Conservation (phyloP, 257 asterid genomes). For the Mentha longifolia region DNA sequence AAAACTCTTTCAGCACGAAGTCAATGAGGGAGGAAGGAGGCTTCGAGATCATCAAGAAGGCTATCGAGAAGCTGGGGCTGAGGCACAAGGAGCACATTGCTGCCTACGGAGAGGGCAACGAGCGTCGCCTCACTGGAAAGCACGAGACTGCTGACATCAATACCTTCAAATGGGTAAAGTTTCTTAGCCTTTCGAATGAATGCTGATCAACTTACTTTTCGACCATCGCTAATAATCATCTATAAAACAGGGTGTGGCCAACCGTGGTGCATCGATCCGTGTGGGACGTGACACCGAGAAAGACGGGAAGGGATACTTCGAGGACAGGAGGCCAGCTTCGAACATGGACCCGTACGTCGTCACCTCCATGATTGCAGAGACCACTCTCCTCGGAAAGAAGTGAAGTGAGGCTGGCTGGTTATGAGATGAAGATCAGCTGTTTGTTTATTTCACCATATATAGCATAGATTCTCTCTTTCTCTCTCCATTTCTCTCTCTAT, state of each 20-base stretch:
- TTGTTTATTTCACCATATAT: background rate
- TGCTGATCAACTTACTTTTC: background rate
- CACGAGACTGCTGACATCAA: constrained; percentile 82
- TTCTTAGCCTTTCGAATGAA: background rate
- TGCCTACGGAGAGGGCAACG: constrained; percentile 88
- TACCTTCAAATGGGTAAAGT: constrained; percentile 72
- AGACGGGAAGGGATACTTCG: constrained; percentile 87
- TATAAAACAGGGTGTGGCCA: constrained; percentile 70
- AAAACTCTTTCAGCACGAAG: constrained; percentile 58
- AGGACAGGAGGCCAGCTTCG: constrained; percentile 90
- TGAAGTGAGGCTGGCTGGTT: constrained; percentile 33
- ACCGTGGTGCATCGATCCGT: constrained; percentile 86
- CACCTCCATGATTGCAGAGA: constrained; percentile 87
- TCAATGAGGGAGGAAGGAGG: constrained; percentile 86
- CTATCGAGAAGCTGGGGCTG: constrained; percentile 67
- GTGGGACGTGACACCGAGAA: constrained; percentile 90
- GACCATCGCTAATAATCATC: no score
- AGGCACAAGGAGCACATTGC: constrained; percentile 91
- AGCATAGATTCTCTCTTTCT: constrained; percentile 17
- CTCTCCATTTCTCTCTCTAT: background rate
- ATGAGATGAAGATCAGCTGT: background rate
- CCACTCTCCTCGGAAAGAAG: constrained; percentile 67
- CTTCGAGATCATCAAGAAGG: constrained; percentile 70
- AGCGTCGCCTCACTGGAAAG: constrained; percentile 84
- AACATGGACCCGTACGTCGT: constrained; percentile 89